phyloP scores from a whole-genome alignment of 306 rosid genomes.

The Acacia crassicarpa region DNA sequence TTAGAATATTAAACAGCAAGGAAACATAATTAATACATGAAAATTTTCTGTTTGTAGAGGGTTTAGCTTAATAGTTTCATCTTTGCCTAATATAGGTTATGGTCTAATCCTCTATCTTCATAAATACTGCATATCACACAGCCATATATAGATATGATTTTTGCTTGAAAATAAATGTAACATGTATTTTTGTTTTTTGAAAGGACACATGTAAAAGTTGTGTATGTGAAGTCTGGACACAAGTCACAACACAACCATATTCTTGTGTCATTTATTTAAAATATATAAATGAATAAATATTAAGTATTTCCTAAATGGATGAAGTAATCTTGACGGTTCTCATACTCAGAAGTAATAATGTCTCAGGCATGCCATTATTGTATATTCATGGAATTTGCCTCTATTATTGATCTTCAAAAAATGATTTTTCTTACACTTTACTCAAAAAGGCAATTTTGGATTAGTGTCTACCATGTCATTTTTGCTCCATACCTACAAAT shows the following conservation, averaged over 20 bases:
- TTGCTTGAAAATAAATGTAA: too few species aligned
- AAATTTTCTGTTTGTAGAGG: slow-evolving; percentile 1
- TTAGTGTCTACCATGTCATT: neutral
- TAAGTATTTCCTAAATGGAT: neutral
- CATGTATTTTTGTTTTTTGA: neutral
- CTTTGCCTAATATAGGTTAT: neutral
- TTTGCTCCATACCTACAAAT: neutral
- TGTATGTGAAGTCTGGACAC: neutral
- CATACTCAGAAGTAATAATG: neutral
- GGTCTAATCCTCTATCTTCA: neutral
- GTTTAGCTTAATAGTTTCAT: neutral
- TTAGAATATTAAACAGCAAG: too few species aligned
- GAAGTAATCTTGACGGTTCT: neutral
- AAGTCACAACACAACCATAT: neutral
- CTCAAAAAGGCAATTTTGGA: neutral
- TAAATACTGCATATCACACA: neutral
- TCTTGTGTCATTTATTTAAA: neutral
- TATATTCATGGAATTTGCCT: neutral
- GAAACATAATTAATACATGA: neutral
- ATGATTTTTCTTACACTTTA: neutral
- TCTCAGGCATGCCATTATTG: neutral
- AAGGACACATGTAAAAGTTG: neutral
- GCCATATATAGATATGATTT: too few species aligned
- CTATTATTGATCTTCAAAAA: neutral
- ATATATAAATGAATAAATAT: neutral